These are phyloP conservation scores for Myrmaecium sp. DNA, from an alignment of 2,329 filamentous ascomycete genomes.

Conservation along the genomic window DNA sequence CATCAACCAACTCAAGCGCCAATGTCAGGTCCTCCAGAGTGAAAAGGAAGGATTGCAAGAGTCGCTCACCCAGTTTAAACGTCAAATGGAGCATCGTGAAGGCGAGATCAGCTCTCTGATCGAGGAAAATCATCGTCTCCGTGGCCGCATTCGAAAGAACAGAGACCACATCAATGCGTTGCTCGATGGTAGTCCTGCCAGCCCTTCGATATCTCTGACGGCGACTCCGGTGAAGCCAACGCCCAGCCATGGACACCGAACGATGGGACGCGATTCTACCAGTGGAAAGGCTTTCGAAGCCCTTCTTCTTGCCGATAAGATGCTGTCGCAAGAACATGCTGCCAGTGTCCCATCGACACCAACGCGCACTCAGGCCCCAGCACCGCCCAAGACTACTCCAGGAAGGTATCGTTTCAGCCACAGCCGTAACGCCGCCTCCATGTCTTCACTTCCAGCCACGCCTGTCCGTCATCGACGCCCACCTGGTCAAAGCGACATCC, in stretches of 20 bases:
- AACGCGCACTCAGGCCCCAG: too few relatives aligned
- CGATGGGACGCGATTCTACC: conserved; percentile 33
- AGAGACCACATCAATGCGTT: conserved; percentile 59
- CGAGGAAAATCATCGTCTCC: conserved; percentile 61
- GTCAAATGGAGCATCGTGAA: conserved; percentile 60
- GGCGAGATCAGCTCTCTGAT: conserved; percentile 51
- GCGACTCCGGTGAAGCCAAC: conserved; percentile 14
- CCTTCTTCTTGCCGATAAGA: conserved; percentile 56
- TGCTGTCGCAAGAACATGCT: conserved; percentile 54
- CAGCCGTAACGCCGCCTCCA: conserved; percentile 58
- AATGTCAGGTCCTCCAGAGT: conserved; percentile 48
- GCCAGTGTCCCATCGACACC: conserved; percentile 61
- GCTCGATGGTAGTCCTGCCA: conserved; percentile 34
- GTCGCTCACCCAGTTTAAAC: conserved; percentile 57
- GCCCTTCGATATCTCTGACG: too few relatives aligned
- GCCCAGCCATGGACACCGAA: conserved; percentile 28
- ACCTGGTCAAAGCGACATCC: conserved; percentile 28
- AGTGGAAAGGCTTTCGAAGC: conserved; percentile 63
- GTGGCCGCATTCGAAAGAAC: conserved; percentile 76
- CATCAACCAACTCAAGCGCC: conserved; percentile 28
- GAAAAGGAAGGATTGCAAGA: conserved; percentile 48
- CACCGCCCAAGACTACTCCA: conserved; percentile 29
- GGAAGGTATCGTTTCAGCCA: conserved; percentile 43
- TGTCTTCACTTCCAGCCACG: conserved; percentile 71
- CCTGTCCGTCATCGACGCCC: conserved; percentile 38